Evolutionary conservation across 192 early-diverging fungal genomes (phyloP).

Genomic region (Endogone sp.): DNA sequence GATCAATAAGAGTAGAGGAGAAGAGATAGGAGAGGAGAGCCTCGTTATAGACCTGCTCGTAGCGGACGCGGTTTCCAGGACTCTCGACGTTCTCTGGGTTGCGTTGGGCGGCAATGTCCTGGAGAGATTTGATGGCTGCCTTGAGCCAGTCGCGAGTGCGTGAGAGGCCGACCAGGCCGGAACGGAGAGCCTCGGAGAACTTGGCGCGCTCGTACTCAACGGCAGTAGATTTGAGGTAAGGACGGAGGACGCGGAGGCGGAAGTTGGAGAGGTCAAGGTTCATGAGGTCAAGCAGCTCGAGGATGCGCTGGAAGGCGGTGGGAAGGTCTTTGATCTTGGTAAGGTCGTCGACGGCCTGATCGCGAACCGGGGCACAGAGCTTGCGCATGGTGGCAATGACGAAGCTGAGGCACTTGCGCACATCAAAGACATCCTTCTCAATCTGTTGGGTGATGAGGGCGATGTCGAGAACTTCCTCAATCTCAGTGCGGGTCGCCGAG

Average conservation of each 20-base stretch:
- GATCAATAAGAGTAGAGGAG: neutral
- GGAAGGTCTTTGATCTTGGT: slow-evolving; percentile 33
- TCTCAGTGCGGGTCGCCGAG: slow-evolving; percentile 46
- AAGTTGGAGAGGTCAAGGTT: slow-evolving; percentile 80
- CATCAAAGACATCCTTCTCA: slow-evolving; percentile 48
- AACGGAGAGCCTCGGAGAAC: slow-evolving; percentile 53
- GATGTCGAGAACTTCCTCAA: slow-evolving; percentile 65
- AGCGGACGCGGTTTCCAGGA: neutral
- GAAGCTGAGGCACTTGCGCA: slow-evolving; percentile 36
- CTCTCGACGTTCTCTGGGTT: slow-evolving; percentile 46
- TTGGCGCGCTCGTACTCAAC: slow-evolving; percentile 71
- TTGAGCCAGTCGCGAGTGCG: slow-evolving; percentile 62
- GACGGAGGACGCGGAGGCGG: slow-evolving; percentile 58
- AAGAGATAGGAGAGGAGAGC: slow-evolving; percentile 1
- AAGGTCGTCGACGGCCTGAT: slow-evolving; percentile 42
- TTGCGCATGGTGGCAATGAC: slow-evolving; percentile 58
- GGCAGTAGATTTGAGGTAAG: slow-evolving; percentile 63
- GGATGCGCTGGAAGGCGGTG: slow-evolving; percentile 37
- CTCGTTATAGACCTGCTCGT: neutral
- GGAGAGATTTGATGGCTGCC: slow-evolving; percentile 24
- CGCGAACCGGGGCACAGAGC: slow-evolving; percentile 78
- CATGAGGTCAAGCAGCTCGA: slow-evolving; percentile 73
- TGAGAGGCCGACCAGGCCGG: slow-evolving; percentile 39
- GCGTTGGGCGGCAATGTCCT: slow-evolving; percentile 30
- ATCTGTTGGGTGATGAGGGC: slow-evolving; percentile 67